Evolutionary conservation across 83 land plant species (phyloP), one percentile per base, ranked within the genome.

Genomic region (Thuja plicata): DNA sequence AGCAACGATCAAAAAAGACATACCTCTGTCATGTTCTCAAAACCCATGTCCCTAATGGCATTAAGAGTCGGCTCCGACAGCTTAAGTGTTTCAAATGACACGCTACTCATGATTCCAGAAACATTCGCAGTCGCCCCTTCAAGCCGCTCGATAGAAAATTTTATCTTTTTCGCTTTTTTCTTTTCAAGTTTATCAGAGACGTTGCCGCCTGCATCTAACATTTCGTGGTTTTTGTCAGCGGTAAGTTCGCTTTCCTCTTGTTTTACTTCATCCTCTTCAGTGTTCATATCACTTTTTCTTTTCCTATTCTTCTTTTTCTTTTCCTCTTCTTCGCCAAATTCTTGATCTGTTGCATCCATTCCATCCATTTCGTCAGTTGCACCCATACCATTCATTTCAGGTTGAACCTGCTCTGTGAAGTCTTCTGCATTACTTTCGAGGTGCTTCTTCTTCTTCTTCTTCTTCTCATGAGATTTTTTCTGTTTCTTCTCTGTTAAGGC

Each of bases 11-110:
- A 80, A 27, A 78, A 10, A 13, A 52, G 55, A 80, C 80, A 7
- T 46, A 97, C 99, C 99, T 96, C 95, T 52, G 99, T 97, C 99
- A 97, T 97, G 89, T 93, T 89, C 85, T 88, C 89, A 60, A 97
- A 97, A 0, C 98, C 98, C 91, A 93, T 94, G 40, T 95, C 98
- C 17, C 89, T 90, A 52, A 97, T 94, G 0, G 99, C 96, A 62
- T 95, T 94, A 90, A 90, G 73, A 0, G 99, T 97, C 11, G 89
- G 93, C 62, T 97, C 97, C 3, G 99, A 97, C n/a, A 97, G 74
- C 0, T 90, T 88, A 50, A 96, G 86, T 0, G 91, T 43, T 11
- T 92, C 90, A 88, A 97, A 97, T 0, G 95, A 71, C 21, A 88
- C 91, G 9, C 74, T 87, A 82, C 94, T 96, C 99, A 97, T 97